Evolutionary conservation across 140 eudicot genomes (phyloP).

Genomic region (Stevia rebaudiana): DNA sequence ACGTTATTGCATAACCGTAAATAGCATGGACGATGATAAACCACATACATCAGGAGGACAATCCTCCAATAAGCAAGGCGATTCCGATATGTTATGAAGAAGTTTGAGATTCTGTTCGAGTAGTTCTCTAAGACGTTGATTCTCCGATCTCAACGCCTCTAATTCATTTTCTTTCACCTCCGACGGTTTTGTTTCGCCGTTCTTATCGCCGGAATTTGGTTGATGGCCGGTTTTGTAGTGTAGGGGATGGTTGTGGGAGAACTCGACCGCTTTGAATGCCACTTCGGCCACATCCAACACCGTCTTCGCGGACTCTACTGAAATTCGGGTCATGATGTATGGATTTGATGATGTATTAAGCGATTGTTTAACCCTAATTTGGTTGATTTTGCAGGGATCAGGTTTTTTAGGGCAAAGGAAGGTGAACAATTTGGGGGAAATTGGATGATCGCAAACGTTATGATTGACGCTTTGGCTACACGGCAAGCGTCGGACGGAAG

Average conservation of each 20-base stretch:
- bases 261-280: constrained; percentile 74
- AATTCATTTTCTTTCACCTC: constrained; percentile 32
- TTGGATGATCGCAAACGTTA: constrained; percentile 10
- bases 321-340: constrained; percentile 28
- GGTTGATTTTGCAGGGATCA: constrained; percentile 10
- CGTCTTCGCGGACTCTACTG: constrained; percentile 79
- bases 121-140: constrained; percentile 52
- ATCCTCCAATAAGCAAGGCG: constrained; percentile 54
- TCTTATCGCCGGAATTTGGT: constrained; percentile 5
- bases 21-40: constrained; percentile 4
- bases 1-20: neutral
- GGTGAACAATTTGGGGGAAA: constrained; percentile 16
- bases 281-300: constrained; percentile 88
- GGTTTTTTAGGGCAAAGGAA: constrained; percentile 14
- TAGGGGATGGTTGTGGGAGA: constrained; percentile 45
- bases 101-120: constrained; percentile 68
- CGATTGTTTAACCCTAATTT: constrained; percentile 4
- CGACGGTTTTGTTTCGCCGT: constrained; percentile 17
- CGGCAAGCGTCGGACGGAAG: neutral
- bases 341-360: neutral
- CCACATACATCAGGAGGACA: constrained; percentile 78
- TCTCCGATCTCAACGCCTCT: constrained; percentile 51
- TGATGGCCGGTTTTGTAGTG: constrained; percentile 22
- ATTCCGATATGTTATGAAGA: constrained; percentile 51
- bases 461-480: constrained; percentile 3